These are phyloP conservation scores for Solidago caesia DNA, from an alignment of 129 eudicot genomes.

Conservation along the genomic window DNA sequence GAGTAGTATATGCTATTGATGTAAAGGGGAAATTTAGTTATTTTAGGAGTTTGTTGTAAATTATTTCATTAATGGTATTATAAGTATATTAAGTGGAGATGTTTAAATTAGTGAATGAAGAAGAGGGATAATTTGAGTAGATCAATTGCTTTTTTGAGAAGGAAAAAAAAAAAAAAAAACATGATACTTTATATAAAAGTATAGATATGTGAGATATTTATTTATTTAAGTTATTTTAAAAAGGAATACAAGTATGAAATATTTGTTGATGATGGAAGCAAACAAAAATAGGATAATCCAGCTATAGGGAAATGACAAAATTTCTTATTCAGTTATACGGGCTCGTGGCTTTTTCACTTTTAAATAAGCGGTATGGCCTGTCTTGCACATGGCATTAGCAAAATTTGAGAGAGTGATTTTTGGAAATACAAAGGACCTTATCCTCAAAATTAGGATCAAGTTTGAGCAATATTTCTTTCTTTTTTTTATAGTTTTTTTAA, in stretches of 20 bases:
- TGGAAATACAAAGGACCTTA: slow-evolving; percentile 20
- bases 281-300: slow-evolving; percentile 23
- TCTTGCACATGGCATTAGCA: slow-evolving; percentile 34
- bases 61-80: too few species aligned
- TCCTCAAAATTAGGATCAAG: slow-evolving; percentile 10
- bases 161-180: too few species aligned
- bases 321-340: not conserved
- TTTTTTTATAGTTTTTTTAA: not conserved
- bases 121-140: too few species aligned
- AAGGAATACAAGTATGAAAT: slow-evolving; percentile 2
- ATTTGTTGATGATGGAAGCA: not conserved
- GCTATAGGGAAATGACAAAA: slow-evolving; percentile 20
- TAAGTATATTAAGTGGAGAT: too few species aligned
- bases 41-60: too few species aligned
- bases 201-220: too few species aligned
- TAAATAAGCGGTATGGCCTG: slow-evolving; percentile 23
- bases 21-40: too few species aligned
- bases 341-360: slow-evolving; percentile 6
- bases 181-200: too few species aligned
- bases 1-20: too few species aligned
- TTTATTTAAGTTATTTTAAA: not conserved
- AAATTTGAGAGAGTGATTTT: slow-evolving; percentile 17
- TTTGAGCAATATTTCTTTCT: not conserved
- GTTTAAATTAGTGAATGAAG: too few species aligned
- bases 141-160: too few species aligned